Evolutionary conservation across 257 asterid genomes (phyloP).

Genomic region (Solanum commersonii): DNA sequence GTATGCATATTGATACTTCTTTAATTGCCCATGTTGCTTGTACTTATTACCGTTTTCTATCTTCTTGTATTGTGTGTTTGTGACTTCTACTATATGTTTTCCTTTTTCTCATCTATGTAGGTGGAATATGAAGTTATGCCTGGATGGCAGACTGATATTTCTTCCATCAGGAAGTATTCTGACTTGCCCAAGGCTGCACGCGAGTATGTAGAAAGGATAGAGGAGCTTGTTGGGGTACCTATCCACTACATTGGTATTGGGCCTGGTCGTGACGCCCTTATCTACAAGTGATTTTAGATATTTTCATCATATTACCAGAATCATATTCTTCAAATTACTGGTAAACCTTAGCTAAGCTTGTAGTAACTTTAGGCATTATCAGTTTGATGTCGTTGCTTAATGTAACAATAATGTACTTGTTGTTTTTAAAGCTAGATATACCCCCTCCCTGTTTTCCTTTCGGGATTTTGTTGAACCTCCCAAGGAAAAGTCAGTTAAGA

Average conservation of each 20-base stretch:
- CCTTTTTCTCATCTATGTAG: conserved; percentile 16
- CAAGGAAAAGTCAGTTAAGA: background rate
- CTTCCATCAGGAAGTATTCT: conserved; percentile 70
- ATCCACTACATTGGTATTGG: conserved; percentile 90
- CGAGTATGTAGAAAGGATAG: conserved; percentile 75
- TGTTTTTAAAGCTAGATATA: background rate
- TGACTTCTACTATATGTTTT: background rate
- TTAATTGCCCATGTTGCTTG: background rate
- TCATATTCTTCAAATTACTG: background rate
- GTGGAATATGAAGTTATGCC: conserved; percentile 85
- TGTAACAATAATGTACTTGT: background rate
- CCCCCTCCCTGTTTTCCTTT: background rate
- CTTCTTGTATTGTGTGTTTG: background rate
- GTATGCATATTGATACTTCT: background rate
- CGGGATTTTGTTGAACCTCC: background rate
- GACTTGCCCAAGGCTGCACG: conserved; percentile 82
- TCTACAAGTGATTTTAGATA: conserved; percentile 48
- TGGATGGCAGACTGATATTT: conserved; percentile 83
- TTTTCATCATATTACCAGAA: background rate
- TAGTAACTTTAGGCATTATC: background rate
- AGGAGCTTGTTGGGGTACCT: conserved; percentile 79
- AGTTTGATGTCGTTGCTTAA: background rate
- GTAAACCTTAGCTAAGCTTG: background rate
- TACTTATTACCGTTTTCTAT: background rate
- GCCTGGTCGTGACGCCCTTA: conserved; percentile 95